phyloP scores from a whole-genome alignment of 768 basidiomycete genomes.

The Russula virescens region DNA sequence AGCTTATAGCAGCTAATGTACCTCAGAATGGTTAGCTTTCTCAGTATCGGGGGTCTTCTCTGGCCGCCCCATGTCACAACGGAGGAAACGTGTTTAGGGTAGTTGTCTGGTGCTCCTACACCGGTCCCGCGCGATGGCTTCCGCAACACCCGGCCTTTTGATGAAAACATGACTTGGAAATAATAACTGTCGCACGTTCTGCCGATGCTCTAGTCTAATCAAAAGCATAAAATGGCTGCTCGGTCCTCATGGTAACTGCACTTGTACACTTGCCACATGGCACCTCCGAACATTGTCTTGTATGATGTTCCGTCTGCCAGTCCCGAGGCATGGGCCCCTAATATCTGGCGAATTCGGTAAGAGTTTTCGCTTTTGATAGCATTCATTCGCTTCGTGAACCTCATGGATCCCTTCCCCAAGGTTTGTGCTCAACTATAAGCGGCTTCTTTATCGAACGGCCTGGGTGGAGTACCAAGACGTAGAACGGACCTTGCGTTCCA shows the following conservation, averaged over 20 bases:
- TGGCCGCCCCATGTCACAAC: conserved; percentile 1
- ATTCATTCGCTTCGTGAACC: neutral
- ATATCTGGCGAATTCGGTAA: conserved; percentile 66
- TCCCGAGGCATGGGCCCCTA: conserved; percentile 70
- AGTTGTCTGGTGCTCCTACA: neutral
- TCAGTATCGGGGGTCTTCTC: conserved; percentile 1
- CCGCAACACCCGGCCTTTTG: conserved; percentile 12
- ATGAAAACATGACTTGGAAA: conserved; percentile 10
- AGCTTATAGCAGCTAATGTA: neutral
- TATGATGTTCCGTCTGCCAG: conserved; percentile 61
- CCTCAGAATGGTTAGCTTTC: conserved; percentile 9
- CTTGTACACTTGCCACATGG: conserved; percentile 29
- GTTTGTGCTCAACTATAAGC: conserved; percentile 72
- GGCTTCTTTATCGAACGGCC: conserved; percentile 59
- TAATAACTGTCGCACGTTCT: neutral
- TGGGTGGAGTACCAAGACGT: conserved; percentile 71
- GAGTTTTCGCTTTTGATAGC: conserved; percentile 9
- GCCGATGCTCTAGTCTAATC: neutral
- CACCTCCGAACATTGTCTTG: conserved; percentile 51
- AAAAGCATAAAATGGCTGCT: conserved; percentile 11
- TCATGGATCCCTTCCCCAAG: conserved; percentile 32
- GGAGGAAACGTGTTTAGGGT: neutral
- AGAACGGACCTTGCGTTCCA: conserved; percentile 50
- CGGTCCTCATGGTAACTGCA: neutral
- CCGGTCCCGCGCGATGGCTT: conserved; percentile 2